Evolutionary conservation across 2,329 filamentous ascomycete species (phyloP).

Genomic region (Penicillium rolfsii): DNA sequence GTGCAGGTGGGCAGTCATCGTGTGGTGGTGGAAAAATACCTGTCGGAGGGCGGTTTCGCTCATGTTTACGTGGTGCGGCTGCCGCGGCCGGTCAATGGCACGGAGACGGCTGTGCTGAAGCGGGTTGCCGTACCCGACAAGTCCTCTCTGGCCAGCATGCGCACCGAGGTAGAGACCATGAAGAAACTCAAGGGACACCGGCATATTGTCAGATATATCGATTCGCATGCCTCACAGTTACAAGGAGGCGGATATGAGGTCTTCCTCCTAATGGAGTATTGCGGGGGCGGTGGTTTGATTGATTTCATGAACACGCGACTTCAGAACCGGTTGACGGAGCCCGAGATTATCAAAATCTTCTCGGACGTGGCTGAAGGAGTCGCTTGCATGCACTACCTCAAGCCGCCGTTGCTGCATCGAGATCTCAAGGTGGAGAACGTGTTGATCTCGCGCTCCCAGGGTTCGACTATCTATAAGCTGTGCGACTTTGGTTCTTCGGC

Average conservation of each 20-base stretch:
- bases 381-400: constrained; percentile 98
- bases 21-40: constrained; percentile 93
- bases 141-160: constrained; percentile 90
- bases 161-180: constrained; percentile 99
- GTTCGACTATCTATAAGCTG: constrained; percentile 82
- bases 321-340: constrained; percentile 94
- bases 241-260: constrained; percentile 95
- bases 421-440: constrained; percentile 99
- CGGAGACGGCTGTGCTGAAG: constrained; percentile 85
- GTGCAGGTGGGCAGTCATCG: constrained; percentile 93
- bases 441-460: constrained; percentile 72
- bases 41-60: constrained; percentile 96
- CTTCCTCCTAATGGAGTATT: constrained; percentile 97
- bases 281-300: constrained; percentile 90
- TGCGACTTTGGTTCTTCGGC: constrained; percentile 97
- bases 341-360: constrained; percentile 96
- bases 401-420: constrained; percentile 86
- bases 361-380: constrained; percentile 94
- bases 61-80: constrained; percentile 97
- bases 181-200: constrained; percentile 97
- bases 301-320: constrained; percentile 99
- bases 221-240: constrained; percentile 94
- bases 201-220: constrained; percentile 96
- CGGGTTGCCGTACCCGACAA: constrained; percentile 96
- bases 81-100: constrained; percentile 73